A percentile compares a stretch with the other conserved stretches of the same genome.
phyloP scores from a whole-genome alignment of 805 yeast genomes.

The Barnettozyma californica region DNA sequence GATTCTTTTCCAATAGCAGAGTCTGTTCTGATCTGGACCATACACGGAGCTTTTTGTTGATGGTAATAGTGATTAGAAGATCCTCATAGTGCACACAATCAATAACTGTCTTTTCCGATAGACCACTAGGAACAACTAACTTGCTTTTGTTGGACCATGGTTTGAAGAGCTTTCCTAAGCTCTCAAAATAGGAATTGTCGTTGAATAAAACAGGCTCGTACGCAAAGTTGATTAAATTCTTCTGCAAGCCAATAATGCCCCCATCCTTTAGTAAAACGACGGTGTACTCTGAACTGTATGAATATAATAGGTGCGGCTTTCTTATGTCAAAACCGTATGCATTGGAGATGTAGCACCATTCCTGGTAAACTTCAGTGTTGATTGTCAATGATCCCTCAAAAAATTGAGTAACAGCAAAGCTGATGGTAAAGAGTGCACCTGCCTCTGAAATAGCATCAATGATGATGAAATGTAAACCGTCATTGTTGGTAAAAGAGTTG shows the following conservation, averaged over 20 bases:
- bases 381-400: constrained; percentile 12
- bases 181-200: constrained; percentile 44
- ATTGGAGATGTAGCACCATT: constrained; percentile 65
- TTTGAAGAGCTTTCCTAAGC: constrained; percentile 29
- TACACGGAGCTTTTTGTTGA: constrained; percentile 47
- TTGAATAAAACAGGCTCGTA: constrained; percentile 46
- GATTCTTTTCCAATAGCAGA: constrained; percentile 25
- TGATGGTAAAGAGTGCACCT: constrained; percentile 48
- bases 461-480: constrained; percentile 28
- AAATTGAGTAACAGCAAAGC: constrained; percentile 41
- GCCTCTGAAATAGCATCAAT: constrained; percentile 49
- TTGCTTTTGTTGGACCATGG: constrained; percentile 22
- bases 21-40: constrained; percentile 47
- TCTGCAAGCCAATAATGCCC: constrained; percentile 53
- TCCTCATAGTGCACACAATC: constrained; percentile 25
- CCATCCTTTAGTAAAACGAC: constrained; percentile 73
- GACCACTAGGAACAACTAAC: constrained; percentile 36
- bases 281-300: constrained; percentile 39
- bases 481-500: constrained; percentile 26
- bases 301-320: constrained; percentile 46
- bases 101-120: constrained; percentile 32
- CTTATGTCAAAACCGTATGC: constrained; percentile 62
- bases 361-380: constrained; percentile 18
- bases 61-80: constrained; percentile 43
- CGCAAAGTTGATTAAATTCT: constrained; percentile 15